These are phyloP conservation scores for Powellomyces hirtus DNA, from an alignment of 192 early-diverging fungal species.

Conservation along the genomic window DNA sequence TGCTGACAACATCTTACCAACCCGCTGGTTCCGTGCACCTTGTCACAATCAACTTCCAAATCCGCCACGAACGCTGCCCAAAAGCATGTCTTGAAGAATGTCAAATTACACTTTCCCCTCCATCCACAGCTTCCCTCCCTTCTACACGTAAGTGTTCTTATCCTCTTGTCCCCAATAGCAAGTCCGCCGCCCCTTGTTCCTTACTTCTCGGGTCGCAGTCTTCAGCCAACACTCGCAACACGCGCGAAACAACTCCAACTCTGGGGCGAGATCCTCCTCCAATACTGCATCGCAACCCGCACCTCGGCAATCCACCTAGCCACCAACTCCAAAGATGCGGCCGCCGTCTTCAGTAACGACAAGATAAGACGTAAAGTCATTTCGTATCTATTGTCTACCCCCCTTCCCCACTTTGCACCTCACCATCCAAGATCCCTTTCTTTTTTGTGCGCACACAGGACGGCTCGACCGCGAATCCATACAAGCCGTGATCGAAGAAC, in stretches of 20 bases:
- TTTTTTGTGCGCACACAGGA: too few relatives aligned
- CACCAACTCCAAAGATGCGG: background rate
- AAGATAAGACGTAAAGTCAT: conserved; percentile 64
- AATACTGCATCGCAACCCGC: conserved; percentile 62
- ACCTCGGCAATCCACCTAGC: background rate
- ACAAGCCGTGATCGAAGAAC: conserved; percentile 68
- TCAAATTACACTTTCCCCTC: conserved; percentile 69
- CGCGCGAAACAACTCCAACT: conserved; percentile 78
- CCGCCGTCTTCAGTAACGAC: conserved; percentile 63
- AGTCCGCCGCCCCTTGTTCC: background rate
- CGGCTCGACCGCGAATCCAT: conserved; percentile 61
- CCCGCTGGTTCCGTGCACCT: too few relatives aligned
- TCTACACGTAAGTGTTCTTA: conserved; percentile 75
- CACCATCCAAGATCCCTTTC: too few relatives aligned
- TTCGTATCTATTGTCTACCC: too few relatives aligned
- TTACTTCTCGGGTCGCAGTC: conserved; percentile 11
- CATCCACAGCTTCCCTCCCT: conserved; percentile 87
- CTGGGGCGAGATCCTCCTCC: conserved; percentile 77
- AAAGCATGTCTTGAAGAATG: too few relatives aligned
- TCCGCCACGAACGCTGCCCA: too few relatives aligned
- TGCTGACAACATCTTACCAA: too few relatives aligned
- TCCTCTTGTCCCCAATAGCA: too few relatives aligned
- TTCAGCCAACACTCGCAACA: conserved; percentile 77
- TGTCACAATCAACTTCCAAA: too few relatives aligned
- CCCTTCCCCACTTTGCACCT: too few relatives aligned